Percentiles rank a stretch among this genome's conserved stretches.
Conservation (phyloP, 768 basidiomycete genomes). For the Phylloporus rhodoxanthus region DNA sequence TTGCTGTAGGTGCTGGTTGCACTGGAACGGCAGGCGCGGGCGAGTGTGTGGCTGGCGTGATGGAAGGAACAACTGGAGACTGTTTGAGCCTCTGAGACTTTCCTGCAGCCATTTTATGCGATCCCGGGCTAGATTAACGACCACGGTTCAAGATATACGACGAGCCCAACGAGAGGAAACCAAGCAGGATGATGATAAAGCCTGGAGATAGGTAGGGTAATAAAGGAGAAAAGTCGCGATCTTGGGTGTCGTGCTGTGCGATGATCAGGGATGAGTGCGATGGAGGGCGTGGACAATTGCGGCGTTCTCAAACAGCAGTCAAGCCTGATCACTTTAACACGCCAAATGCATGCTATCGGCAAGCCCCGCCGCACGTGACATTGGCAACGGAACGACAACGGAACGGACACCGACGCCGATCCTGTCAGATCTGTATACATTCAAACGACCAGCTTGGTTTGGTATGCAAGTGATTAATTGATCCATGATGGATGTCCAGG, state of each 20-base stretch:
- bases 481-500: too few species aligned
- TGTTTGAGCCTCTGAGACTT: slow-evolving; percentile 26
- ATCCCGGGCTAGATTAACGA: slow-evolving; percentile 17
- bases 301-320: slow-evolving; percentile 12
- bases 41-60: slow-evolving; percentile 5
- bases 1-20: slow-evolving; percentile 6
- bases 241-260: slow-evolving; percentile 10
- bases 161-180: slow-evolving; percentile 1
- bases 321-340: slow-evolving; percentile 30
- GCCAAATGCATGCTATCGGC: slow-evolving; percentile 26
- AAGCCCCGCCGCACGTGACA: slow-evolving; percentile 30
- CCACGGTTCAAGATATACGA: neutral
- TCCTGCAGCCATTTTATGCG: slow-evolving; percentile 26
- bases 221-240: slow-evolving; percentile 10
- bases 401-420: slow-evolving; percentile 10
- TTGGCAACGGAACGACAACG: slow-evolving; percentile 15
- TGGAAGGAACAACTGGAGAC: slow-evolving; percentile 3
- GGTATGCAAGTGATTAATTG: too few species aligned
- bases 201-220: neutral
- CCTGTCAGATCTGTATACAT: neutral
- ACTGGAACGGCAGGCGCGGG: slow-evolving; percentile 6
- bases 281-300: slow-evolving; percentile 10
- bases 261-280: slow-evolving; percentile 19
- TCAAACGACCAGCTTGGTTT: too few species aligned
- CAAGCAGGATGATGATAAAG: neutral